Evolutionary conservation across 2,329 filamentous ascomycete genomes (phyloP).

Genomic region (Neospermospora avenae): DNA sequence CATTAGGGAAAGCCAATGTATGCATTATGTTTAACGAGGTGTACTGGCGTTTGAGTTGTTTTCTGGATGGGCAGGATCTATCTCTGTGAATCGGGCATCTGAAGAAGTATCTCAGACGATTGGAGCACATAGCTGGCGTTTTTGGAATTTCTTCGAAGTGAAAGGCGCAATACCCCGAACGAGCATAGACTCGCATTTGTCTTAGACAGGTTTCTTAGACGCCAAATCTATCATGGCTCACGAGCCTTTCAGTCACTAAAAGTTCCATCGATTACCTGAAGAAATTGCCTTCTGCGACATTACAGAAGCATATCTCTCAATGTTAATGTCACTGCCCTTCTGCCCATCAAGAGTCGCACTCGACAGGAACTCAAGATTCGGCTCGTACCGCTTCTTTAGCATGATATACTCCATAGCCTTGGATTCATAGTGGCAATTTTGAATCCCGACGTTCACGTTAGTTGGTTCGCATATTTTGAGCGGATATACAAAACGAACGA

Average conservation of each 20-base stretch:
- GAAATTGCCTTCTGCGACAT: constrained; percentile 10
- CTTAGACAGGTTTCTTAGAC: neutral
- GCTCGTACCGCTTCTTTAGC: constrained; percentile 19
- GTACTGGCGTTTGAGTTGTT: neutral
- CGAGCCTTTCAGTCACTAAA: neutral
- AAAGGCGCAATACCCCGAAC: neutral
- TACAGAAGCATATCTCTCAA: constrained; percentile 18
- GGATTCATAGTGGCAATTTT: too few species aligned
- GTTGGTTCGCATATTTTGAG: too few species aligned
- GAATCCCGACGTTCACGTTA: too few species aligned
- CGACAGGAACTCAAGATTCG: constrained; percentile 24
- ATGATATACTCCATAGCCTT: constrained; percentile 11
- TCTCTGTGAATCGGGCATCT: neutral
- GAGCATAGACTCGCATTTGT: neutral
- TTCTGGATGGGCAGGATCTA: neutral
- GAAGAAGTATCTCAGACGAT: neutral
- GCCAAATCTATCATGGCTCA: neutral
- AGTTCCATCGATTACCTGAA: neutral
- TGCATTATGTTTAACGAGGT: neutral
- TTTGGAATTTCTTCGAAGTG: neutral
- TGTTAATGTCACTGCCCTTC: constrained; percentile 25
- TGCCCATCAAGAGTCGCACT: constrained; percentile 31
- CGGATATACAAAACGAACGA: too few species aligned
- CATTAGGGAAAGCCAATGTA: neutral
- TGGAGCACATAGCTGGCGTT: constrained; percentile 1